Conservation (phyloP, 208 protist species). For the Leishmania braziliensis region DNA sequence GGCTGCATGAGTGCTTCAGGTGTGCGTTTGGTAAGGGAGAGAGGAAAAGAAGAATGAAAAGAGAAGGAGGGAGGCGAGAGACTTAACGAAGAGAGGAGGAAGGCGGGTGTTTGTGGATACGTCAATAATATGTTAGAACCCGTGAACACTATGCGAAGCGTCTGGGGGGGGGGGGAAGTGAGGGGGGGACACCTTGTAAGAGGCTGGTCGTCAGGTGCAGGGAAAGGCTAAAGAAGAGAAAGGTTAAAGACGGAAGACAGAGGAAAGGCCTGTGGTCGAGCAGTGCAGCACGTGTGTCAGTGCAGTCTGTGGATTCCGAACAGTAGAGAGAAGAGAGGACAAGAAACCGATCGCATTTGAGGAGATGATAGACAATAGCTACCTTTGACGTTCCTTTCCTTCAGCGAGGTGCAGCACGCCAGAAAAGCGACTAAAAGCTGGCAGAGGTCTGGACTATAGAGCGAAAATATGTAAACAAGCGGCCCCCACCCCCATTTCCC, state of each 20-base stretch:
- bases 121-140: not conserved
- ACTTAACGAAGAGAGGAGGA: not conserved
- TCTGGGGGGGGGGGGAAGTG: constrained; percentile 3
- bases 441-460: not conserved
- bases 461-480: not conserved
- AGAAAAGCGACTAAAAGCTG: not conserved
- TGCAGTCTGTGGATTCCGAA: not conserved
- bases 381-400: not conserved
- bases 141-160: not conserved
- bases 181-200: not conserved
- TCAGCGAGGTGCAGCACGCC: not conserved
- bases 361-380: not conserved
- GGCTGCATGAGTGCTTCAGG: constrained; percentile 25
- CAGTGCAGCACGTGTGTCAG: not conserved
- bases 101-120: not conserved
- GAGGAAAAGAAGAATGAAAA: not conserved
- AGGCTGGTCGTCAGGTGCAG: not conserved
- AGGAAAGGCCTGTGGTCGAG: not conserved
- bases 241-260: not conserved
- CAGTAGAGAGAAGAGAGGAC: not conserved
- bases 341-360: not conserved
- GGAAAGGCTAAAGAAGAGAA: not conserved
- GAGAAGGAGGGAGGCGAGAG: not conserved
- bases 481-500: not conserved
- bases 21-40: not conserved